Evolutionary conservation across 495 filamentous ascomycete species (phyloP).

Genomic region (Podospora didyma): DNA sequence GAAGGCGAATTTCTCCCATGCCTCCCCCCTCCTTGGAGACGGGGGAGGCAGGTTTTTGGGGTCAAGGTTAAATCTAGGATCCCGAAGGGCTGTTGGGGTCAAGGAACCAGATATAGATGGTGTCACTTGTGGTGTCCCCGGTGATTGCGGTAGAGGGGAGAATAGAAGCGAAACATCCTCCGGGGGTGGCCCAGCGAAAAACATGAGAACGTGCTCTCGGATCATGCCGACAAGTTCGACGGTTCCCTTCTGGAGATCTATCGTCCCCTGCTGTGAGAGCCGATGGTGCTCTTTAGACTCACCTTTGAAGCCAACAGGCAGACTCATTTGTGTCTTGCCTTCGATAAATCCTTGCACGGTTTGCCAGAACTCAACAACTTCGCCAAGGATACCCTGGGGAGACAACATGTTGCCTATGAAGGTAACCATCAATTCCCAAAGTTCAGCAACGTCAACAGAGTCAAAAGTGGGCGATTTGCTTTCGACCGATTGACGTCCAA

Average conservation of each 20-base stretch:
- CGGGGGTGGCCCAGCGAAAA: slow-evolving; percentile 86
- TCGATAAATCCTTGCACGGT: slow-evolving; percentile 86
- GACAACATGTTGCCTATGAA: slow-evolving; percentile 72
- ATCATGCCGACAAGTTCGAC: slow-evolving; percentile 78
- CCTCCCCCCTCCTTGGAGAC: slow-evolving; percentile 68
- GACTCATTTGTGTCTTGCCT: slow-evolving; percentile 71
- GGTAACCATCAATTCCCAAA: slow-evolving; percentile 80
- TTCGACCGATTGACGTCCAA: slow-evolving; percentile 58
- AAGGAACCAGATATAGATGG: slow-evolving; percentile 34
- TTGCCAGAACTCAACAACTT: slow-evolving; percentile 92
- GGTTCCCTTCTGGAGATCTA: slow-evolving; percentile 70
- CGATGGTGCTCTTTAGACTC: slow-evolving; percentile 79
- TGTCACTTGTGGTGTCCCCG: slow-evolving; percentile 60
- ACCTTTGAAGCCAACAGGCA: slow-evolving; percentile 81
- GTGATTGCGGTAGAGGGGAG: slow-evolving; percentile 71
- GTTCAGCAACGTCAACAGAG: slow-evolving; percentile 69
- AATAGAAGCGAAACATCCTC: slow-evolving; percentile 85
- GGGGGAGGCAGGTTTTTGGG: slow-evolving; percentile 71
- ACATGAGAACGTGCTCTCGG: slow-evolving; percentile 67
- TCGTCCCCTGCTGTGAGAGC: slow-evolving; percentile 65
- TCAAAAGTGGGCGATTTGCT: slow-evolving; percentile 59
- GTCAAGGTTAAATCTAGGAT: slow-evolving; percentile 75
- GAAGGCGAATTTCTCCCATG: slow-evolving; percentile 94
- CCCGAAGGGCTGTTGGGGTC: slow-evolving; percentile 46
- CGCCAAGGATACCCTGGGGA: slow-evolving; percentile 73